Evolutionary conservation across 2,329 filamentous ascomycete genomes (phyloP), one percentile per base, ranked within the genome.

Genomic region (Fusarium camptoceras): DNA sequence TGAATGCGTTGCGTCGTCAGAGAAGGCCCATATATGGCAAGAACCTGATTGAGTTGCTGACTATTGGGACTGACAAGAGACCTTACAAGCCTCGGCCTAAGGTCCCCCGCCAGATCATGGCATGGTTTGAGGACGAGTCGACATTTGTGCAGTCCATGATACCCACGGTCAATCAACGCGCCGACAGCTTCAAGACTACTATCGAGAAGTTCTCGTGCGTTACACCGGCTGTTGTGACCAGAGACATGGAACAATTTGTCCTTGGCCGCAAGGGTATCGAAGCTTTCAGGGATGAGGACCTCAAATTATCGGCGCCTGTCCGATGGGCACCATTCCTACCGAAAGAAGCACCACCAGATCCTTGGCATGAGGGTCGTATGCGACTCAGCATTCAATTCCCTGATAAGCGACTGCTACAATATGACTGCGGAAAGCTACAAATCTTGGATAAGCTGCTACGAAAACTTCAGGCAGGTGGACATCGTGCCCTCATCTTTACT

Each of bases 391-490:
- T 99, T 66, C 96, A 97, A 46, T 99, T 99, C 78, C 96, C 97
- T 0, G 96, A 99, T 79, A 97, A 94, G 78, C 89, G 96, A 37
- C 88, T 99, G n/a, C 84, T 99, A 1, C 95, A 99, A 78, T 99
- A 97, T 78, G 96, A 99, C 80, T 98, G 96, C 76, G 96, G 96
- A 73, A 99, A 99, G 80, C 87, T 99, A 6, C 96, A 99, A 76
- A 90, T 92, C 20, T 87, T 99, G 18, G 96, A 97, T 76, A 91
- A 91, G 65, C 86, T 99, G 3, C 86, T 99, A 16, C 92, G 96
- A 12, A 91, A 92, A 67, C 86, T 99, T 10, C 94, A 98, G 81
- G 89, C 92, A 4, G 94, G 94, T 41, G 94, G 94, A 2, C 96
- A 98, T 76, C 93, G 97, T 10, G 96, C 94, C 12, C 85, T 99